Conservation (phyloP, 345 rosid species). For the Salix koriyanagi region DNA sequence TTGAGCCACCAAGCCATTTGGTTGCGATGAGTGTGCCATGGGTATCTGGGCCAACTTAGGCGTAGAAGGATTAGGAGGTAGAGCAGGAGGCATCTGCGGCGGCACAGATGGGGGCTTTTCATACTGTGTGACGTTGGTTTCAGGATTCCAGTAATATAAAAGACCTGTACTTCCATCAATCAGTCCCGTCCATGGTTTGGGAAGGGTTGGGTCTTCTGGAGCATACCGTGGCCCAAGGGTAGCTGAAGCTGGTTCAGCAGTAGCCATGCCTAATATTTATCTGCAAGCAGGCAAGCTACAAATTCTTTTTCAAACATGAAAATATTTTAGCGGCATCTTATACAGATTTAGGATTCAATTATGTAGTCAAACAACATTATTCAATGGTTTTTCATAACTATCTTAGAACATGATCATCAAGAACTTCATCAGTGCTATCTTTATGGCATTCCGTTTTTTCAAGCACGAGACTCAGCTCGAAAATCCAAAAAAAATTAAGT, state of each 20-base stretch:
- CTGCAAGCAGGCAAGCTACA: slow-evolving; percentile 16
- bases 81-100: slow-evolving; percentile 57
- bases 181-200: slow-evolving; percentile 93
- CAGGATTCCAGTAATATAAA: slow-evolving; percentile 94
- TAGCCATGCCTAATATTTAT: slow-evolving; percentile 46
- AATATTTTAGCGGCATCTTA: too few species aligned
- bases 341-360: too few species aligned
- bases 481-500: too few species aligned
- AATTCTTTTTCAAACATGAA: too few species aligned
- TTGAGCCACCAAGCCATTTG: slow-evolving; percentile 39
- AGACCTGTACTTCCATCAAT: slow-evolving; percentile 82
- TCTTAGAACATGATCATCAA: too few species aligned
- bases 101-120: slow-evolving; percentile 68
- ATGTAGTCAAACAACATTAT: too few species aligned
- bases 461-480: too few species aligned
- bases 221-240: slow-evolving; percentile 80
- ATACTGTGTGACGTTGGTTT: slow-evolving; percentile 83
- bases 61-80: slow-evolving; percentile 45
- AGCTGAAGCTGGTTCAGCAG: slow-evolving; percentile 48
- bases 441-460: too few species aligned
- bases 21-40: slow-evolving; percentile 38
- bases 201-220: slow-evolving; percentile 91
- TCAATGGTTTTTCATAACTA: too few species aligned
- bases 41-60: slow-evolving; percentile 67
- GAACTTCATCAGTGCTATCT: too few species aligned